Evolutionary conservation across 495 filamentous ascomycete genomes (phyloP), one percentile per base, ranked within the genome.

Genomic region (Penicillium paxilli): DNA sequence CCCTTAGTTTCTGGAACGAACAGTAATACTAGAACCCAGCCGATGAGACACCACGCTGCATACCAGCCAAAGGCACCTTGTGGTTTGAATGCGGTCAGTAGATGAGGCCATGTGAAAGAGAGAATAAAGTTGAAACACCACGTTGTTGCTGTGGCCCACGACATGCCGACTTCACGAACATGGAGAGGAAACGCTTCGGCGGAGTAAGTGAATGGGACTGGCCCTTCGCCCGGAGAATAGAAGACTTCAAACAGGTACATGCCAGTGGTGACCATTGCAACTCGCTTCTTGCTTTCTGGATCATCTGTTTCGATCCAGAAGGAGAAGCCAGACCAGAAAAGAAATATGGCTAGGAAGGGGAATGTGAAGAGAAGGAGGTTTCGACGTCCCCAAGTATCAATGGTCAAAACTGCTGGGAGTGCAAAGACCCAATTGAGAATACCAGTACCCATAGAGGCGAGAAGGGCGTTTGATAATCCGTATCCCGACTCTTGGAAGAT

Each of bases 141-240:
- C 1, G 66, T 71, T n/a, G 75, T 82, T 7, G 71, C 76, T 8
- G 76, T 81, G 12, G 76, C 78, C 72, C 81, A 85, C 0, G 80
- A 77, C 87, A 90, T 90, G 10, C 86, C 87, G 23, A 88, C 73
- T 54, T 90, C 86, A 37, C 81, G 81, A 45, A 87, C 82, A 23
- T 84, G 72, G 26, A 82, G 52, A 1, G 81, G 82, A 60, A 84
- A 85, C 10, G 78, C 74, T 51, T 86, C 83, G 2, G 83, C 81
- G 2, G 77, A 80, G 59, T 86, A 87, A 0, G 76, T 73, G 52
- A 81, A 83, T 8, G 82, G 79, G 0, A 85, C 78, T 0, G 80
- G 81, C 1, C 83, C 83, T 58, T 77, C 72, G 2, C 83, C 83
- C 1, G 80, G 80, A 0, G 74, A 78, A 61, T 86, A 86, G 42